phyloP scores from a whole-genome alignment of 345 rosid genomes.

The Sisymbrium irio region DNA sequence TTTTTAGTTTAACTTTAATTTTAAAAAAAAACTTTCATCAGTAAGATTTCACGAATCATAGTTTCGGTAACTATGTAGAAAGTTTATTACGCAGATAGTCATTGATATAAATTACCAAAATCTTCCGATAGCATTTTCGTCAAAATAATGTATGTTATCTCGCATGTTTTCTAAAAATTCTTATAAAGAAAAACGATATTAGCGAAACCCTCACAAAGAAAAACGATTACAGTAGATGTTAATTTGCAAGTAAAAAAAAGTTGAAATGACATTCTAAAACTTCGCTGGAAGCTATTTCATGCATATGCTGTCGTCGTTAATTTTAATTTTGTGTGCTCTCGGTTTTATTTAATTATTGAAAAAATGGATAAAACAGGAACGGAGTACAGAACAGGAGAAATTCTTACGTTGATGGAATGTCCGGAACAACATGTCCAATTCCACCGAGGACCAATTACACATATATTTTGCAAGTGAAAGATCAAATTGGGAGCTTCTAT shows the following conservation, averaged over 20 bases:
- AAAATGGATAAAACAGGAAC: conserved; percentile 44
- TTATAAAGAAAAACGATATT: too few species aligned
- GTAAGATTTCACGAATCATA: background rate
- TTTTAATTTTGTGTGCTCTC: background rate
- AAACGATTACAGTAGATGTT: background rate
- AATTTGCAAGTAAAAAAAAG: background rate
- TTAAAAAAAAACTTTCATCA: background rate
- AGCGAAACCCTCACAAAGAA: too few species aligned
- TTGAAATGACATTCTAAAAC: background rate
- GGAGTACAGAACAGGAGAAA: conserved; percentile 86
- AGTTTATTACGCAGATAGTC: background rate
- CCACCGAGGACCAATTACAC: conserved; percentile 79
- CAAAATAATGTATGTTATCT: background rate
- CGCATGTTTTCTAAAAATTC: too few species aligned
- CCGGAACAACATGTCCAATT: conserved; percentile 88
- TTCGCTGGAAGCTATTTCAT: background rate
- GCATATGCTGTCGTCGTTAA: background rate
- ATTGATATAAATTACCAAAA: background rate
- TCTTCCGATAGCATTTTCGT: background rate
- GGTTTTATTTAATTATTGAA: too few species aligned
- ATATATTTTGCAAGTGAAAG: conserved; percentile 68
- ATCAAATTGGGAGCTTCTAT: conserved; percentile 73
- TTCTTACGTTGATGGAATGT: conserved; percentile 71
- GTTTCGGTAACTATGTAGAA: background rate
- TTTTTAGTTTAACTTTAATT: background rate